These are phyloP conservation scores for Wickerhamiella galacta DNA, from an alignment of 805 yeast genomes.

Conservation along the genomic window DNA sequence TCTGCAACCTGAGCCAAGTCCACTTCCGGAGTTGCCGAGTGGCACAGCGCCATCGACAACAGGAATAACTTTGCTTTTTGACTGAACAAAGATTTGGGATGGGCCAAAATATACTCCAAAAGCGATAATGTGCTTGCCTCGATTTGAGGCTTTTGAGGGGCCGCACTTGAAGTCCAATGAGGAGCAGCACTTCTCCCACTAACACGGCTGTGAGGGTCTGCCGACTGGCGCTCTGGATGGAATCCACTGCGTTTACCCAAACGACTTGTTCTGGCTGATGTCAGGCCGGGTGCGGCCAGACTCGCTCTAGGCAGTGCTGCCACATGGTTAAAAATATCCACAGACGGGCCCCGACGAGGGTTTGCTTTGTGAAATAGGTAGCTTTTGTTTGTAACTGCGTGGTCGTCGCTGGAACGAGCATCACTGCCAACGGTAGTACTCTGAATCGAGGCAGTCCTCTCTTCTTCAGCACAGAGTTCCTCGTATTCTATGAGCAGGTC, in stretches of 20 bases:
- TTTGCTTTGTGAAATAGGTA: constrained; percentile 15
- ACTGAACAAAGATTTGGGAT: constrained; percentile 57
- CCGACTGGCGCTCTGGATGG: not conserved
- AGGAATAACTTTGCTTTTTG: constrained; percentile 64
- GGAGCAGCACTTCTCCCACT: not conserved
- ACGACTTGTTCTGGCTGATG: not conserved
- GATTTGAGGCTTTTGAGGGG: constrained; percentile 27
- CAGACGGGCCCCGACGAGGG: constrained; percentile 7
- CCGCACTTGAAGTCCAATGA: constrained; percentile 35
- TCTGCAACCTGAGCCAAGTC: constrained; percentile 17
- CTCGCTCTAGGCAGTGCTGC: constrained; percentile 13
- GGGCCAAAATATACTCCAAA: constrained; percentile 47
- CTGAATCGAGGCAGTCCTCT: not conserved
- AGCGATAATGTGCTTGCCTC: constrained; percentile 47
- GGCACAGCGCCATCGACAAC: constrained; percentile 71
- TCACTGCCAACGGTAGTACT: not conserved
- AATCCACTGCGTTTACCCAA: not conserved
- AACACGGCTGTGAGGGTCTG: not conserved
- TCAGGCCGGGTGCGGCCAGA: constrained; percentile 7
- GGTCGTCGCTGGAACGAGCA: not conserved
- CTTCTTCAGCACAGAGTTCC: constrained; percentile 6
- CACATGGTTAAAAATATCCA: constrained; percentile 12
- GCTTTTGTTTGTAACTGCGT: constrained; percentile 1
- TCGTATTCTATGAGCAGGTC: constrained; percentile 27
- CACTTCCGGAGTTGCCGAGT: constrained; percentile 68